These are phyloP conservation scores for Eutrema salsugineum DNA, from an alignment of 441 rosid genomes.

Conservation along the genomic window DNA sequence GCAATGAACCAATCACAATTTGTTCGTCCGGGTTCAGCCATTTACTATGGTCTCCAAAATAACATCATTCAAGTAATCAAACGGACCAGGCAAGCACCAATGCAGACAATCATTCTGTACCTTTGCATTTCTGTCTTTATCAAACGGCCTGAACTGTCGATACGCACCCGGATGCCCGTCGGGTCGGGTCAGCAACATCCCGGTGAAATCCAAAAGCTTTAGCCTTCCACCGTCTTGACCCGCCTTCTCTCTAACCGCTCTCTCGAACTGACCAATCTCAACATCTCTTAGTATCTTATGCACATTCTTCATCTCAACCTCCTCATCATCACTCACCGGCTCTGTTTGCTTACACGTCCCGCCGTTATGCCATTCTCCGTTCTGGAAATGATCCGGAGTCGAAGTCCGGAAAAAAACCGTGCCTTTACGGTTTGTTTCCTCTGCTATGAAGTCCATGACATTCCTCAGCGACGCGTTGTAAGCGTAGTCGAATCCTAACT, in stretches of 20 bases:
- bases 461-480: slow-evolving; percentile 53
- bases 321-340: slow-evolving; percentile 76
- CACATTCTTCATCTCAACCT: slow-evolving; percentile 54
- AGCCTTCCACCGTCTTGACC: slow-evolving; percentile 42
- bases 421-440: slow-evolving; percentile 47
- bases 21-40: slow-evolving; percentile 30
- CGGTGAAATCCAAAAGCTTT: slow-evolving; percentile 75
- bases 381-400: slow-evolving; percentile 91
- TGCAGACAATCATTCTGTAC: slow-evolving; percentile 93
- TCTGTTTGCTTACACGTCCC: slow-evolving; percentile 59
- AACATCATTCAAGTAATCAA: slow-evolving; percentile 81
- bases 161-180: slow-evolving; percentile 98
- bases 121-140: slow-evolving; percentile 50
- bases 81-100: slow-evolving; percentile 98
- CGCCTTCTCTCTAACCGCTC: slow-evolving; percentile 49
- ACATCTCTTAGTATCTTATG: slow-evolving; percentile 52
- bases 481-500: slow-evolving; percentile 74
- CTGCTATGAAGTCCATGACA: slow-evolving; percentile 58
- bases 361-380: slow-evolving; percentile 92
- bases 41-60: slow-evolving; percentile 69
- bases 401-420: slow-evolving; percentile 65
- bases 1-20: not conserved
- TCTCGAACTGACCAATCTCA: slow-evolving; percentile 55
- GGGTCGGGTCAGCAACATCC: slow-evolving; percentile 59
- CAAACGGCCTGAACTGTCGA: slow-evolving; percentile 62